Evolutionary conservation across 2,329 filamentous ascomycete genomes (phyloP), one percentile per base, ranked within the genome.

Genomic region (Colletotrichum musae): DNA sequence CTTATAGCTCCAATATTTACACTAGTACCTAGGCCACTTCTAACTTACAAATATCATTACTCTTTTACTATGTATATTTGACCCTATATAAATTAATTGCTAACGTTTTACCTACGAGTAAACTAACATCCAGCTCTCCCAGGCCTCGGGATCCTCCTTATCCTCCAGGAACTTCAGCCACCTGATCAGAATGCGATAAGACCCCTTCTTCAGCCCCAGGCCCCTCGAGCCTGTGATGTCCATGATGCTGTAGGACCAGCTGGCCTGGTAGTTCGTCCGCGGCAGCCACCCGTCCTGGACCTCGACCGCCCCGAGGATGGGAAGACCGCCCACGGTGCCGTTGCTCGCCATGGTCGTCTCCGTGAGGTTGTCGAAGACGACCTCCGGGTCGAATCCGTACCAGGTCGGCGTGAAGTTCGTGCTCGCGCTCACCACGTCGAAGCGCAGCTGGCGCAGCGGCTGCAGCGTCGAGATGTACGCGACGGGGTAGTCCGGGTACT

Each of bases 111-210:
- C n/a, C n/a, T n/a, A n/a, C n/a, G n/a, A n/a, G n/a, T n/a, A n/a
- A n/a, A n/a, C n/a, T n/a, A n/a, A n/a, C 64, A 68, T 57, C 64
- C 64, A 68, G 5, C 51, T 63, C 3, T 65, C 58, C 68, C 68
- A 70, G 4, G 58, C 21, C 5, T n/a, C 52, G 6, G 59, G 51
- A 39, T 71, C 64, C 26, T 70, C 60, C 21, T 45, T 60, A 28
- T 41, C 68, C 58, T 47, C 39, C 21, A 50, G 56, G n/a, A 64
- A 64, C n/a, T 62, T 59, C 7, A 76, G 43, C 74, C 73, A 75
- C 21, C 69, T 68, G 16, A 74, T 54, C 0, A 72, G 32, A n/a
- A 75, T 71, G 5, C 61, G 70, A 32, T 73, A 74, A 16, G 69
- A 70, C 1, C 72, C 72, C 51, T 74, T 71, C 12, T 64, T 64